Evolutionary conservation across 768 basidiomycete species (phyloP).

Genomic region (Tulasnella calospora): DNA sequence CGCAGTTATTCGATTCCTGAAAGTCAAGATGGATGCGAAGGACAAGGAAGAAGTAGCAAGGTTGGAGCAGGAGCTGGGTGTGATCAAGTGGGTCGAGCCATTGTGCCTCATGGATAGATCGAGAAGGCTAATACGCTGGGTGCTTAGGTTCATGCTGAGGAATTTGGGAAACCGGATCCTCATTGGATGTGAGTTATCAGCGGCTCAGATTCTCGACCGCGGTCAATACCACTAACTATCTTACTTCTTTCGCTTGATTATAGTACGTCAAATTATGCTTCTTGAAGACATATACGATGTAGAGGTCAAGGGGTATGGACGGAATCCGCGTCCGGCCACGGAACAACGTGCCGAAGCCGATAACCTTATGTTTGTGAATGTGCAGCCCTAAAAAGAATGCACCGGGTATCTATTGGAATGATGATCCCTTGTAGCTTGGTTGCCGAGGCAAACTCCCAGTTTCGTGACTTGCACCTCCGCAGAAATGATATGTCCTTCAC

Average conservation of each 20-base stretch:
- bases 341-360: background rate
- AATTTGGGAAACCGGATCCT: conserved; percentile 13
- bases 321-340: background rate
- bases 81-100: background rate
- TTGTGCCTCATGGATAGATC: background rate
- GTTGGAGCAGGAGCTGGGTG: conserved; percentile 7
- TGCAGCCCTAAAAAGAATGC: background rate
- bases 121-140: background rate
- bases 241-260: background rate
- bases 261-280: conserved; percentile 6
- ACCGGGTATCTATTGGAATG: too few relatives aligned
- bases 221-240: background rate
- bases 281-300: background rate
- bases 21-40: background rate
- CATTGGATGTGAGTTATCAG: conserved; percentile 4
- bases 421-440: too few relatives aligned
- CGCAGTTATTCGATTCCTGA: conserved; percentile 6
- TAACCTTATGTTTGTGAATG: background rate
- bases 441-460: too few relatives aligned
- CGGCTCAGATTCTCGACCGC: background rate
- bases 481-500: too few relatives aligned
- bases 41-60: conserved; percentile 11
- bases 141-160: conserved; percentile 15
- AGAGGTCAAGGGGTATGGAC: background rate
- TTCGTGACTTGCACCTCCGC: too few relatives aligned